Evolutionary conservation across 2,329 filamentous ascomycete genomes (phyloP), one percentile per base, ranked within the genome.

Genomic region (Monosporascus ibericus): DNA sequence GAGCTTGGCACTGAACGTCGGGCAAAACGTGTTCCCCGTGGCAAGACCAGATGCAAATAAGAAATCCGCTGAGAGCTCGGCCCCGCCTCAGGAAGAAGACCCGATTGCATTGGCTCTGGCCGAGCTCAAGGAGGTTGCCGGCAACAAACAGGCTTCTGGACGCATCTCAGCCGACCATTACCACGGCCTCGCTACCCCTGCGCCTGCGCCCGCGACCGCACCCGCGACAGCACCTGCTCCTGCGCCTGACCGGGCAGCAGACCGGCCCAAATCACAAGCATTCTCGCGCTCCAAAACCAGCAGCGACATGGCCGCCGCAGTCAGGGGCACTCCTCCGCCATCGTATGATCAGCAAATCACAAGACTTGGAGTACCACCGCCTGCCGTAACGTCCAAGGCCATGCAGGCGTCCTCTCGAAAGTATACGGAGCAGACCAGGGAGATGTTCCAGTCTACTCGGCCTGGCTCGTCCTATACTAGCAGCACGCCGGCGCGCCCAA

Each of bases 141-240:
- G 88, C 14, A 80, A 76, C 17, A 97, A 97, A 70, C 87, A 92
- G 61, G 82, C 90, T 6, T 86, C 85, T 3, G 78, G 82, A 48
- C 84, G 95, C n/a, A 84, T 96, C 55, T 95, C 94, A n/a, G 94
- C 92, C 18, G 95, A 99, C 68, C 85, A 89, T 55, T 96, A 96
- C 70, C 90, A 95, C 65, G 92, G 94, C n/a, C 86, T 99, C 56
- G 76, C 88, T 14, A 96, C 92, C 2, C 92, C 94, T 5, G 85
- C 80, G 6, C 87, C 82, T 1, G 77, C 9, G 27, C 27, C 27
- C 14, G 9, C 9, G 9, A 14, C 27, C 9, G 4, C 30, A 14
- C 11, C 30, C 30, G 30, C 11, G 4, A 5, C 30, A 11, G 11
- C 30, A 14, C 30, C 30, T 9, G 30, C 30, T 9, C 30, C 30